Base-by-base conservation (phyloP, 345 rosid genomes). In the Hevea brasiliensis region DNA sequence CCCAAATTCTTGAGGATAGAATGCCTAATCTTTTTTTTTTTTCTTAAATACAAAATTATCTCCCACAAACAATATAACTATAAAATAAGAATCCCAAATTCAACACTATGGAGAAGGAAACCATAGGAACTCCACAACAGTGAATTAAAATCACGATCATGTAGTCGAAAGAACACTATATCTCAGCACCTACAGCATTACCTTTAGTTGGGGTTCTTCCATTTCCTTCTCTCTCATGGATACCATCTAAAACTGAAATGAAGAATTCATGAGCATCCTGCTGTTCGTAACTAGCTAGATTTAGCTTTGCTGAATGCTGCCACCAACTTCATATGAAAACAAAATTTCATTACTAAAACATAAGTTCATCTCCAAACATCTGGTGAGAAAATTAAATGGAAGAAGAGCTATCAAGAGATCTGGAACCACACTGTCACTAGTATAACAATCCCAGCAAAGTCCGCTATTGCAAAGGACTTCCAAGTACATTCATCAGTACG, bases 191-290 rank as follows among this genome's bases (percentile, higher is more conserved):
- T 13, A 41, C 10, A 56, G 7, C 37, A 41, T 61, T 72, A 77
- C 70, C 81, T 72, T 72, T 73, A 67, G 32, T 72, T 26, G 70
- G 47, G 64, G 65, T 48, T 24, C 23, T 35, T 29, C 45, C 80
- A 60, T 60, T 66, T 59, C 67, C 73, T 56, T 61, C 77, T 61
- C 23, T 77, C 58, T 77, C 81, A 67, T 77, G 81, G 58, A 77
- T 73, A 13, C 65, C 73, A 45, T 67, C 81, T 63, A 77, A 72
- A 57, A 77, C 40, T 63, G 81, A 72, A 55, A 77, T 77, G 81
- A 77, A 77, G 75, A 77, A 72, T 62, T 77, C 81, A 35, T 77
- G 81, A 68, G 81, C 81, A 72, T 77, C 81, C 65, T 77, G 81
- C 65, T 77, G 70, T 61, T 77, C 81, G 44, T 77, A 77, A 32